Conservation (phyloP, 495 filamentous ascomycete species). For the Aspergillus kassunensis region DNA sequence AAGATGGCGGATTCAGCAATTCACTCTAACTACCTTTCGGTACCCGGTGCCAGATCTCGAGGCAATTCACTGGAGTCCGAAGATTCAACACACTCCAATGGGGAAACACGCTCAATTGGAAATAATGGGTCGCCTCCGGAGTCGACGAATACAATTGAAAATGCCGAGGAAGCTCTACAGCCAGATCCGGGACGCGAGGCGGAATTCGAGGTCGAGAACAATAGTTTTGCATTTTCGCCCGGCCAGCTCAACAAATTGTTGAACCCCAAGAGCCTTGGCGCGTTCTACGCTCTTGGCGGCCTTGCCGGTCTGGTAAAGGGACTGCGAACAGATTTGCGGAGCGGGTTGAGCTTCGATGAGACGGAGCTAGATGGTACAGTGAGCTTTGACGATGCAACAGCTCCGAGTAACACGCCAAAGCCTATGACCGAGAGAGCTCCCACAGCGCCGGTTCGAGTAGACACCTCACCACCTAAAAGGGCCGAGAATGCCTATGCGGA, state of each 20-base stretch:
- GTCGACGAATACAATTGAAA: conserved; percentile 37
- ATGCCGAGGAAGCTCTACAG: conserved; percentile 57
- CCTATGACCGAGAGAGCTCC: conserved; percentile 21
- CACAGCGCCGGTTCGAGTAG: conserved; percentile 27
- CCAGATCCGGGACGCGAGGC: conserved; percentile 68
- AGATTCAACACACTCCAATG: conserved; percentile 47
- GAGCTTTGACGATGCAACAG: conserved; percentile 64
- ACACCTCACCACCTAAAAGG: conserved; percentile 20
- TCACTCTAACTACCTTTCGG: conserved; percentile 57
- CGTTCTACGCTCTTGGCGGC: conserved; percentile 77
- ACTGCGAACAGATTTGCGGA: conserved; percentile 60
- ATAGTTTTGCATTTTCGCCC: conserved; percentile 77
- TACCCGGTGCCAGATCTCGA: conserved; percentile 58
- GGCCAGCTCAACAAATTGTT: conserved; percentile 75
- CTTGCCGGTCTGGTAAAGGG: conserved; percentile 72
- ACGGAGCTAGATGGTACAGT: conserved; percentile 56
- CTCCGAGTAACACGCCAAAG: conserved; percentile 25
- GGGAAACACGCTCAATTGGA: conserved; percentile 41
- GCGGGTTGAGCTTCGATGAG: conserved; percentile 77
- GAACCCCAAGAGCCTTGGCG: conserved; percentile 76
- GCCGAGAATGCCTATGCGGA: conserved; percentile 50
- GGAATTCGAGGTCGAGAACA: conserved; percentile 71
- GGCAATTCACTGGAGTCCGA: conserved; percentile 65
- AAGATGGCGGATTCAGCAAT: conserved; percentile 40
- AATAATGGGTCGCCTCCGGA: conserved; percentile 33